Evolutionary conservation across 176 grass and related monocot genomes (phyloP), one percentile per base, ranked within the genome.

Genomic region (Phyllostachys edulis): DNA sequence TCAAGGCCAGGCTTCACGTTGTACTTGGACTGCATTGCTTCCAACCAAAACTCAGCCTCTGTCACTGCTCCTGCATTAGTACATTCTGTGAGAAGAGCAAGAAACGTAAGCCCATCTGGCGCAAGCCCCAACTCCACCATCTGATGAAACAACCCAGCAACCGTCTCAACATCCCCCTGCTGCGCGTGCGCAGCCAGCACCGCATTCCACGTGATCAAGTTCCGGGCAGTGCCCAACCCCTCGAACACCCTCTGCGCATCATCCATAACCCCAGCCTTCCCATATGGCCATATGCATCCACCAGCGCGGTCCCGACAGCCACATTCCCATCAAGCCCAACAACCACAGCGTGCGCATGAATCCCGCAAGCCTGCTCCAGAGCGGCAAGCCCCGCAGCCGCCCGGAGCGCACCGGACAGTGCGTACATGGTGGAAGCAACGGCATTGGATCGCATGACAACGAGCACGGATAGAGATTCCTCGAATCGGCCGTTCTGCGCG

Each of bases 241-340:
- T 87, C 46, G 16, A 90, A 89, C 32, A 90, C 55, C 63, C 51
- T 80, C 0, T 7, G 52, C 1, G 87, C 84, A 37, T 89, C 81
- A 13, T 75, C 55, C 32, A 80, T 54, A 36, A 77, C 49, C n/a
- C 91, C 90, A 0, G 90, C 68, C 80, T 92, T 92, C 46, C 79
- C 87, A 49, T n/a, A n/a, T n/a, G n/a, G n/a, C n/a, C n/a, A n/a
- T 92, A 92, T 40, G 83, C 67, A 71, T 89, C 87, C 8, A 92
- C 54, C 26, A 92, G 67, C 1, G 83, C 79, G 0, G 83, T 89
- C 11, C 73, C 74, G 56, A 89, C 87, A 54, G 67, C 67, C 42
- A 86, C 34, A 72, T 86, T 83, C 11, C 60, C 51, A 45, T 89
- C 68, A 57, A 83, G 68, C 24, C 86, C 87, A 14, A 50, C 50